A percentile compares a stretch with the other conserved stretches of the same genome.
phyloP scores from a whole-genome alignment of 345 rosid species.

The Anacardium occidentale region DNA sequence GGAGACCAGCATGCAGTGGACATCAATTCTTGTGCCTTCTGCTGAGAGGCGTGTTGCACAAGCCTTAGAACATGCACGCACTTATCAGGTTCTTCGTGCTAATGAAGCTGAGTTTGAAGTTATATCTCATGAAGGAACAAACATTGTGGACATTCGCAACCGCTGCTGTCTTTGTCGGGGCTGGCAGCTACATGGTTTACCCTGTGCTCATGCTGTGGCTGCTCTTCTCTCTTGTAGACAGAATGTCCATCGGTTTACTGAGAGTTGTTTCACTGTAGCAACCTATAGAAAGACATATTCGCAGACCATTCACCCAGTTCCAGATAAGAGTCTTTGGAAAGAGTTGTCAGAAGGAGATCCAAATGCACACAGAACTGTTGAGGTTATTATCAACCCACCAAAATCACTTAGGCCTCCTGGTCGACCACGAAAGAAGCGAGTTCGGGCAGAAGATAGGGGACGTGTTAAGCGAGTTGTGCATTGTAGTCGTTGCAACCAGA shows the following conservation, averaged over 20 bases:
- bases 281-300: slow-evolving; percentile 89
- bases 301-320: slow-evolving; percentile 94
- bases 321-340: slow-evolving; percentile 88
- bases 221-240: slow-evolving; percentile 98
- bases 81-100: slow-evolving; percentile 88
- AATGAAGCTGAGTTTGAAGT: slow-evolving; percentile 96
- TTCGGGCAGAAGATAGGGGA: slow-evolving; percentile 89
- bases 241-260: slow-evolving; percentile 91
- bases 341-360: slow-evolving; percentile 75
- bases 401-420: slow-evolving; percentile 92
- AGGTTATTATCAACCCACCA: slow-evolving; percentile 68
- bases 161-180: slow-evolving; percentile 97
- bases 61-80: slow-evolving; percentile 82
- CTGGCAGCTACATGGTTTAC: slow-evolving; percentile 94
- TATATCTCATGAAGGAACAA: slow-evolving; percentile 84
- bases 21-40: slow-evolving; percentile 86
- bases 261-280: slow-evolving; percentile 96
- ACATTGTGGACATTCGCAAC: slow-evolving; percentile 86
- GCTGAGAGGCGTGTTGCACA: slow-evolving; percentile 87
- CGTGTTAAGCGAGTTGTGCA: slow-evolving; percentile 91
- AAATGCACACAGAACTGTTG: slow-evolving; percentile 39
- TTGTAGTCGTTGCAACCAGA: slow-evolving; percentile 97
- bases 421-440: slow-evolving; percentile 91
- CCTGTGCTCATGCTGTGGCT: slow-evolving; percentile 96
- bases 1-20: slow-evolving; percentile 94